Conservation (phyloP, 1,284 basidiomycete species). For the Fistulina hepatica region DNA sequence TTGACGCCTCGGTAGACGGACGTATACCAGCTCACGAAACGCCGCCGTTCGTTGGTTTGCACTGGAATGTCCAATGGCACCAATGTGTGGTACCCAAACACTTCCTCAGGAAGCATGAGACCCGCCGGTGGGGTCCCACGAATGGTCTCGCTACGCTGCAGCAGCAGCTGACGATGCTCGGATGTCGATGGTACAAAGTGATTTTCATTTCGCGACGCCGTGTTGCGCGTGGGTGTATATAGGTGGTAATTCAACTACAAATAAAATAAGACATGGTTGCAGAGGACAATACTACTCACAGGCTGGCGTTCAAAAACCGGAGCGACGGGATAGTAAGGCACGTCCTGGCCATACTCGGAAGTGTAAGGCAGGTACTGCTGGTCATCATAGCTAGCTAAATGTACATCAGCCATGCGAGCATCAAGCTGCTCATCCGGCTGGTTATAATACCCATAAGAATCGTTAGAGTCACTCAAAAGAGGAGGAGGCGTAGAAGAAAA, state of each 20-base stretch:
- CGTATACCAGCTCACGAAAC: constrained; percentile 69
- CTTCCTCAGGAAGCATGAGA: constrained; percentile 69
- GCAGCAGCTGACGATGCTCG: constrained; percentile 56
- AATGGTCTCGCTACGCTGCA: constrained; percentile 77
- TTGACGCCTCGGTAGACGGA: constrained; percentile 79
- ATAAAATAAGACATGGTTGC: constrained; percentile 1
- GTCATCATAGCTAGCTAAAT: neutral
- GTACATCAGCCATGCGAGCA: constrained; percentile 1
- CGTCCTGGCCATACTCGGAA: constrained; percentile 24
- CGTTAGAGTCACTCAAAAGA: neutral
- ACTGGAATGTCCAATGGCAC: constrained; percentile 59
- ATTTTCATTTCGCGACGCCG: neutral
- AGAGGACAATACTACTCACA: constrained; percentile 31
- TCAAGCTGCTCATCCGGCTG: neutral
- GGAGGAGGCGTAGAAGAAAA: constrained; percentile 5
- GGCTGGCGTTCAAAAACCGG: constrained; percentile 55
- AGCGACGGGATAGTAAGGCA: constrained; percentile 40
- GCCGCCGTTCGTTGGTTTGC: constrained; percentile 40
- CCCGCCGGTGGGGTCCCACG: constrained; percentile 31
- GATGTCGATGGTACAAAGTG: constrained; percentile 46
- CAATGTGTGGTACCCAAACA: constrained; percentile 87
- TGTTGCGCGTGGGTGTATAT: constrained; percentile 57
- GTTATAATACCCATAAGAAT: neutral
- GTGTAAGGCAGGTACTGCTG: too few relatives aligned
- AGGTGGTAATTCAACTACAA: constrained; percentile 82